Evolutionary conservation across 1,284 basidiomycete genomes (phyloP), one percentile per base, ranked within the genome.

Genomic region (Porogramme epimiltina): DNA sequence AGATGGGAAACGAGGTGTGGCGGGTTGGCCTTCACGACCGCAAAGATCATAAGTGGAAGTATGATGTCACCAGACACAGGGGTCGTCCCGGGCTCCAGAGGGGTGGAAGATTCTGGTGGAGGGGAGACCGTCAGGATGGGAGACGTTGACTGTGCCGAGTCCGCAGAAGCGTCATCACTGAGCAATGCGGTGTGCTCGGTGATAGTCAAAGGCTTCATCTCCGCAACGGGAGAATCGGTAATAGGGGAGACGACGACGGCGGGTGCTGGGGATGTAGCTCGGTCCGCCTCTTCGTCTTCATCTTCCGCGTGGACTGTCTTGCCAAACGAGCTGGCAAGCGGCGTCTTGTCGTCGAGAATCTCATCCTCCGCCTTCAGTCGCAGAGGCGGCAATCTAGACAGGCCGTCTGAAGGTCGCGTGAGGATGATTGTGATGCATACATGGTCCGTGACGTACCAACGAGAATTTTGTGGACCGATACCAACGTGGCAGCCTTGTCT

Each of bases 21-120:
- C 0, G 95, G 95, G 64, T 98, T 97, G 11, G 91, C 77, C 67
- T 91, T 91, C 60, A 96, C 93, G 33, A 96, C 91, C 2, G 92
- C 83, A 65, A 89, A 95, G 49, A 98, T 98, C 66, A 97, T 85
- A 47, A 97, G 73, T 0, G 95, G 95, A 8, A 95, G 79, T 41
- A 95, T 85, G 40, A 93, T 77, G 62, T 95, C 93, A 1, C 81
- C 85, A 0, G 87, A 89, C 6, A 91, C 77, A 2, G 76, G 70
- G 1, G 80, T 77, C 2, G 77, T 67, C 25, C 62, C 57, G 19
- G 57, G 43, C 22, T 47, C 49, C 20, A 54, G 43, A 6, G 51
- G 50, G 37, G 54, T 47, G 16, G 56, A 51, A 11, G 50, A 23
- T 4, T 65, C 56, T 18, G 67, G 57, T 25, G 69, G 64, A 20